These are phyloP conservation scores for Cinchona pubescens DNA, from an alignment of 257 asterid species.

Conservation along the genomic window DNA sequence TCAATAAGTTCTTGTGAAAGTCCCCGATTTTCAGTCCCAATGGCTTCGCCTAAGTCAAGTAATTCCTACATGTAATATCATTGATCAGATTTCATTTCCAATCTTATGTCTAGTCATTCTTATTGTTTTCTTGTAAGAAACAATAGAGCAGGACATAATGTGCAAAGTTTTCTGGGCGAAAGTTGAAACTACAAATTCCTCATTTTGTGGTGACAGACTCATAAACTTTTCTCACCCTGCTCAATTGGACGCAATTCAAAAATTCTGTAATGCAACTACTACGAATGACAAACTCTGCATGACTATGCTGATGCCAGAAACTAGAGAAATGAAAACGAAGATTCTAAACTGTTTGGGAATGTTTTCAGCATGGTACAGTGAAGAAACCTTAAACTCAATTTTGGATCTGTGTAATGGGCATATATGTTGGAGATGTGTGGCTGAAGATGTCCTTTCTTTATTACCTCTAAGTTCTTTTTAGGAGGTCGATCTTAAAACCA, in stretches of 20 bases:
- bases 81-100: conserved; percentile 2
- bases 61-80: conserved; percentile 50
- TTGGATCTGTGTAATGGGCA: no score
- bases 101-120: neutral
- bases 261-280: neutral
- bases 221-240: neutral
- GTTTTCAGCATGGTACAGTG: neutral
- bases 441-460: neutral
- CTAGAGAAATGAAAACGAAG: neutral
- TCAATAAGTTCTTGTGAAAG: conserved; percentile 72
- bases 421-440: neutral
- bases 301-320: no score
- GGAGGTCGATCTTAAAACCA: neutral
- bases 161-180: neutral
- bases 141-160: neutral
- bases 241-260: neutral
- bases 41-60: conserved; percentile 86
- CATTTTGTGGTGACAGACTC: neutral
- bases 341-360: neutral
- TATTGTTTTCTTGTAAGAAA: neutral
- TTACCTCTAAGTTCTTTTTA: neutral
- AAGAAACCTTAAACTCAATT: neutral
- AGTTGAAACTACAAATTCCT: neutral
- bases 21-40: conserved; percentile 87
- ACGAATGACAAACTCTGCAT: neutral